Evolutionary conservation across 345 rosid genomes (phyloP).

Genomic region (Eucalyptus curtisii): DNA sequence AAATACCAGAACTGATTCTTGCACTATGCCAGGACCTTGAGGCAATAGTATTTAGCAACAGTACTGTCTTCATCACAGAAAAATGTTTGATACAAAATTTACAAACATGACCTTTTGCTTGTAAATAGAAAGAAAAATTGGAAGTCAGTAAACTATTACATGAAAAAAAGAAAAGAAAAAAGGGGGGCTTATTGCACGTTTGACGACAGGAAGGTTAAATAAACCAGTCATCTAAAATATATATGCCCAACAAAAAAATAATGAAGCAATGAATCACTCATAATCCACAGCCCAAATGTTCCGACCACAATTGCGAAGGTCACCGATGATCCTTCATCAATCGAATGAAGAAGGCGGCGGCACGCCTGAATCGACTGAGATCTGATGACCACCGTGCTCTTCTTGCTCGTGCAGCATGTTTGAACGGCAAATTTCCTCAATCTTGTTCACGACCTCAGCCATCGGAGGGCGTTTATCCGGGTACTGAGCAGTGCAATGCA

Average conservation of each 20-base stretch:
- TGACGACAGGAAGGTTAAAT: neutral
- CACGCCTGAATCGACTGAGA: neutral
- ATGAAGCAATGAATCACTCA: neutral
- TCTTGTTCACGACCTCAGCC: conserved; percentile 2
- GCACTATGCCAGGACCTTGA: neutral
- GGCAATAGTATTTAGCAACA: neutral
- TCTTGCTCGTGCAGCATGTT: neutral
- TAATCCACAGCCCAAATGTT: neutral
- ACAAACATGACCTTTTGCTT: neutral
- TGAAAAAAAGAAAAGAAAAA: neutral
- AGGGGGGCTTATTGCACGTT: neutral
- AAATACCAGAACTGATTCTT: neutral
- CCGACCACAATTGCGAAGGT: neutral
- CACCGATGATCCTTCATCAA: neutral
- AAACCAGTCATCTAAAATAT: neutral
- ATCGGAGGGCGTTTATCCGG: conserved; percentile 37
- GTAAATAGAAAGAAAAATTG: neutral
- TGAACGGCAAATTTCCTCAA: conserved; percentile 10
- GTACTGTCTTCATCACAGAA: neutral
- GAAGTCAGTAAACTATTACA: neutral
- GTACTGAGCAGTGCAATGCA: conserved; percentile 25
- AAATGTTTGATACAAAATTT: neutral
- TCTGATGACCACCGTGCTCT: neutral
- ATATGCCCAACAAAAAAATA: neutral
- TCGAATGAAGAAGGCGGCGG: neutral